Evolutionary conservation across 495 filamentous ascomycete genomes (phyloP).

Genomic region (Penicillium samsonianum): DNA sequence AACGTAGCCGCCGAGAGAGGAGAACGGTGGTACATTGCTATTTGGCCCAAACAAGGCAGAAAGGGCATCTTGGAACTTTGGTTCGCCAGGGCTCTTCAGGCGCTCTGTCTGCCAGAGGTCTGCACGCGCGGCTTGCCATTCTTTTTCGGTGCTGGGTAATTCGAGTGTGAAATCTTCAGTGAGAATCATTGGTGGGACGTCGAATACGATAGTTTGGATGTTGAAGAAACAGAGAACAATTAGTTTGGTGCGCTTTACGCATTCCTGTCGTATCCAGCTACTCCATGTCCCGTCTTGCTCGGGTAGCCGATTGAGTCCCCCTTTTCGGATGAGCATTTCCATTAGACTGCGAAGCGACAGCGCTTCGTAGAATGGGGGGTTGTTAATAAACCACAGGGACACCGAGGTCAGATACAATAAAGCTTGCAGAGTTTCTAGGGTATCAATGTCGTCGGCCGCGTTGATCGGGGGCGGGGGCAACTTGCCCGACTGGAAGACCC

Average conservation of each 20-base stretch:
- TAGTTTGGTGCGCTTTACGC: slow-evolving; percentile 47
- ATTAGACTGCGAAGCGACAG: slow-evolving; percentile 38
- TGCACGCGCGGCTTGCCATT: slow-evolving; percentile 37
- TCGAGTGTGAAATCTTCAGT: slow-evolving; percentile 63
- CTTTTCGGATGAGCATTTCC: slow-evolving; percentile 38
- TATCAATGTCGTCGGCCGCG: slow-evolving; percentile 28
- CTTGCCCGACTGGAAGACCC: slow-evolving; percentile 31
- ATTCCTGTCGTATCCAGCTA: slow-evolving; percentile 53
- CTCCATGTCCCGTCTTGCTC: slow-evolving; percentile 39
- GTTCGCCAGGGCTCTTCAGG: slow-evolving; percentile 30
- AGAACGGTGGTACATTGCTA: slow-evolving; percentile 37
- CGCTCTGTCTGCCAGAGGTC: slow-evolving; percentile 34
- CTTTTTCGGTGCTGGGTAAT: slow-evolving; percentile 54
- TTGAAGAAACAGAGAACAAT: slow-evolving; percentile 54
- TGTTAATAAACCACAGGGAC: slow-evolving; percentile 40
- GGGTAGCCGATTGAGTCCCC: slow-evolving; percentile 37
- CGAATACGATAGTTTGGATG: slow-evolving; percentile 52
- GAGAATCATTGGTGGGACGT: slow-evolving; percentile 54
- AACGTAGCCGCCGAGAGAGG: slow-evolving; percentile 66
- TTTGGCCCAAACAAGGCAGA: slow-evolving; percentile 29
- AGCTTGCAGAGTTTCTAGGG: slow-evolving; percentile 37
- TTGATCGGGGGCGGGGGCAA: slow-evolving; percentile 19
- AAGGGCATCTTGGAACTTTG: slow-evolving; percentile 40
- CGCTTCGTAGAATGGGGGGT: slow-evolving; percentile 39
- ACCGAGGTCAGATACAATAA: slow-evolving; percentile 38